Evolutionary conservation across 805 yeast species (phyloP).

Genomic region (Candida awuae): DNA sequence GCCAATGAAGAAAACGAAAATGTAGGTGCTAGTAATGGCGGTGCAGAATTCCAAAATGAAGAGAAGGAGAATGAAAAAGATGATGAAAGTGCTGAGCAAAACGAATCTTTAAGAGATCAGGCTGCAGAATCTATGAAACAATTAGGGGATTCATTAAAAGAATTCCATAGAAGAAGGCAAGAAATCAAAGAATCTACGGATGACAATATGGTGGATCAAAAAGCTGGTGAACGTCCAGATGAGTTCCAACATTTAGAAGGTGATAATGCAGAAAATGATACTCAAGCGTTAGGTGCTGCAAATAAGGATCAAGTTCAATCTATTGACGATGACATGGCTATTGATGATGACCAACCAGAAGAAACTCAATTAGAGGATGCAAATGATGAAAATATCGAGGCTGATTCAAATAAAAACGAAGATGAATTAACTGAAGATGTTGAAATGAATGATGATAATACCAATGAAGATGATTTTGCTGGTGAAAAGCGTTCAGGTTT

Average conservation of each 20-base stretch:
- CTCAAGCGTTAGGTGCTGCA: conserved; percentile 92
- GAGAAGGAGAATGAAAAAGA: conserved; percentile 37
- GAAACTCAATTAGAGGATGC: conserved; percentile 29
- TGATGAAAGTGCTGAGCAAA: conserved; percentile 38
- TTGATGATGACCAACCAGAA: conserved; percentile 52
- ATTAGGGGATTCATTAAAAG: conserved; percentile 85
- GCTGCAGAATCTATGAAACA: conserved; percentile 76
- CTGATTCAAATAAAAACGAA: conserved; percentile 16
- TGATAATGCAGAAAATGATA: conserved; percentile 66
- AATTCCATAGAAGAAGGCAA: conserved; percentile 82
- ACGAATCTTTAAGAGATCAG: conserved; percentile 54
- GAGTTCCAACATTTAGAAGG: conserved; percentile 82
- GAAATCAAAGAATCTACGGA: conserved; percentile 71
- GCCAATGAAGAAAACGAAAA: conserved; percentile 43
- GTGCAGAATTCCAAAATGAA: conserved; percentile 29
- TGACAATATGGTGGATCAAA: conserved; percentile 42
- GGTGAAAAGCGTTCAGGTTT: conserved; percentile 16
- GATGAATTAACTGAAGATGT: conserved; percentile 28
- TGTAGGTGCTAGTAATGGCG: conserved; percentile 59
- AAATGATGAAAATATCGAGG: conserved; percentile 21
- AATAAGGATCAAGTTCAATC: conserved; percentile 68
- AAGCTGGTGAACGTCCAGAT: conserved; percentile 65
- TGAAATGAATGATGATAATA: conserved; percentile 22
- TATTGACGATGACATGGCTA: conserved; percentile 72
- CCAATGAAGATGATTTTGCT: conserved; percentile 17